Evolutionary conservation across 2,329 filamentous ascomycete genomes (phyloP).

Genomic region (Beauveria medogensis): DNA sequence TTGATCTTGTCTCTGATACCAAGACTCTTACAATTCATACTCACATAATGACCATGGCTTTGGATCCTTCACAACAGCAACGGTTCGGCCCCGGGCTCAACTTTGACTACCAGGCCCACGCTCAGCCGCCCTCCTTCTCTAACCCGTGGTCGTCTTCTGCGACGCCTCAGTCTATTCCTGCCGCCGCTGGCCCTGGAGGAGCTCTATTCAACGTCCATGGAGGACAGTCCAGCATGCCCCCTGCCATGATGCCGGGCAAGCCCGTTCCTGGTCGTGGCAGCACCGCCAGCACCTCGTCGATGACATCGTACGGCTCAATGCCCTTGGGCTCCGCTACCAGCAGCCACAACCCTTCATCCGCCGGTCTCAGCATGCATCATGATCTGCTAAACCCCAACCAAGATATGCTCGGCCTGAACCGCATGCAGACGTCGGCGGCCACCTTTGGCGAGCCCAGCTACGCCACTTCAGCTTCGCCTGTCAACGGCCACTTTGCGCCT

Average conservation of each 20-base stretch:
- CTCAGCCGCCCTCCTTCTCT: slow-evolving; percentile 66
- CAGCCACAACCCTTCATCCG: slow-evolving; percentile 54
- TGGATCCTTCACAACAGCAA: slow-evolving; percentile 84
- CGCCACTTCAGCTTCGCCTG: slow-evolving; percentile 58
- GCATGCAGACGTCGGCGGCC: slow-evolving; percentile 50
- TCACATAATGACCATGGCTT: slow-evolving; percentile 82
- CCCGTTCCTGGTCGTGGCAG: slow-evolving; percentile 43
- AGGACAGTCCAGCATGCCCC: slow-evolving; percentile 36
- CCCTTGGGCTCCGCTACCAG: slow-evolving; percentile 68
- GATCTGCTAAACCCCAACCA: slow-evolving; percentile 63
- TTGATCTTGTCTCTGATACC: slow-evolving; percentile 8
- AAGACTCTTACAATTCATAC: not conserved
- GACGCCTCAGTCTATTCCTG: slow-evolving; percentile 33
- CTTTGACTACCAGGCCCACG: slow-evolving; percentile 60
- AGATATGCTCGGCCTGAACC: slow-evolving; percentile 66
- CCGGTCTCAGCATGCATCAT: slow-evolving; percentile 24
- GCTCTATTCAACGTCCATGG: slow-evolving; percentile 56
- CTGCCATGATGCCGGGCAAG: slow-evolving; percentile 45
- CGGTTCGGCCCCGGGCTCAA: slow-evolving; percentile 65
- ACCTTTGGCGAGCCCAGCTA: slow-evolving; percentile 65
- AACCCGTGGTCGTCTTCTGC: slow-evolving; percentile 72
- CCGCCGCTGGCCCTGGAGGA: slow-evolving; percentile 37
- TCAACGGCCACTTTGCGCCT: slow-evolving; percentile 56
- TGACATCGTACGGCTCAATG: slow-evolving; percentile 66
- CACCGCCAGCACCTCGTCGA: slow-evolving; percentile 47